Evolutionary conservation across 371 early-diverging fungal genomes (phyloP).

Genomic region (Encephalitozoon romaleae): DNA sequence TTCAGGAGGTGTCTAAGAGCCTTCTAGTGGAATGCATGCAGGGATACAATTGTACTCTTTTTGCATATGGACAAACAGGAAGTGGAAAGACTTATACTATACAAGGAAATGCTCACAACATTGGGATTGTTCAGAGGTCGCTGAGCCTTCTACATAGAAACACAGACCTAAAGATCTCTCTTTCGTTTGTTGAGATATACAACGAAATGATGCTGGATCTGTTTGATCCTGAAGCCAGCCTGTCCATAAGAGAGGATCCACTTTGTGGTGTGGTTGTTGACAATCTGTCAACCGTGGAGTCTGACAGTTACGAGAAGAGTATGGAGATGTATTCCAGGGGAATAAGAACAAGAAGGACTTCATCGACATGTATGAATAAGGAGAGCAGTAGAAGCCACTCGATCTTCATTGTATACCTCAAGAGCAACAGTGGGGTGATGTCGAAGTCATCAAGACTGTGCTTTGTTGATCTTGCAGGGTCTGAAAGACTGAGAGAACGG

Average conservation of each 20-base stretch:
- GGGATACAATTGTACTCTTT: slow-evolving; percentile 59
- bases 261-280: slow-evolving; percentile 63
- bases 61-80: slow-evolving; percentile 62
- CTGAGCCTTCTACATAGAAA: slow-evolving; percentile 34
- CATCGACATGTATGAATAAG: slow-evolving; percentile 66
- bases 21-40: slow-evolving; percentile 31
- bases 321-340: slow-evolving; percentile 64
- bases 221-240: slow-evolving; percentile 54
- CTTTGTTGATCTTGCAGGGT: slow-evolving; percentile 69
- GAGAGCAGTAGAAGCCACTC: slow-evolving; percentile 66
- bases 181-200: slow-evolving; percentile 68
- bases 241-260: slow-evolving; percentile 63
- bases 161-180: neutral
- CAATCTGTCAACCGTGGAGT: slow-evolving; percentile 61
- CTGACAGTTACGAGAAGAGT: slow-evolving; percentile 62
- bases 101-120: slow-evolving; percentile 51
- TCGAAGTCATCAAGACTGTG: slow-evolving; percentile 63
- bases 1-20: slow-evolving; percentile 23
- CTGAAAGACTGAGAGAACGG: slow-evolving; percentile 64
- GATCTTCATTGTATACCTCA: slow-evolving; percentile 65
- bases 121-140: slow-evolving; percentile 54
- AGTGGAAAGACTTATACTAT: slow-evolving; percentile 62
- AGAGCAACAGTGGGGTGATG: slow-evolving; percentile 59
- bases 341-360: slow-evolving; percentile 64
- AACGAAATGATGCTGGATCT: slow-evolving; percentile 67